Conservation (phyloP, 2,329 filamentous ascomycete species). For the Cryphonectria naterciae region DNA sequence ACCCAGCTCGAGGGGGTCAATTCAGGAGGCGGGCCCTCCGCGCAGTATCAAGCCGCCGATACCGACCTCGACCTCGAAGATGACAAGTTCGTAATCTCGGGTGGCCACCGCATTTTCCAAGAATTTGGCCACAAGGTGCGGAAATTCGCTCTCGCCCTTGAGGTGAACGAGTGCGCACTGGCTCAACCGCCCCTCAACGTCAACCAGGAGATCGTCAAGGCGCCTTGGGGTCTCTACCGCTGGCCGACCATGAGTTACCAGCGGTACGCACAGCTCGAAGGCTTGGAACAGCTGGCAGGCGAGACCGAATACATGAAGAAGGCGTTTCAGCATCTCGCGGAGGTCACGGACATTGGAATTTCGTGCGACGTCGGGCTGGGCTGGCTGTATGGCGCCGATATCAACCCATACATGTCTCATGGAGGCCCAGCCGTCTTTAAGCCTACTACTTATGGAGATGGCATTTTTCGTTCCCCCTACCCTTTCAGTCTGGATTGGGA, state of each 20-base stretch:
- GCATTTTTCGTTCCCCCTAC: not conserved
- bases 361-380: conserved; percentile 71
- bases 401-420: conserved; percentile 18
- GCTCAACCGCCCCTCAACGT: conserved; percentile 59
- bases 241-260: conserved; percentile 66
- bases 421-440: conserved; percentile 23
- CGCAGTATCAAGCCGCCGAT: not conserved
- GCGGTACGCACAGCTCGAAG: conserved; percentile 62
- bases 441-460: conserved; percentile 13
- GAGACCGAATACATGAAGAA: conserved; percentile 62
- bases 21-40: not conserved
- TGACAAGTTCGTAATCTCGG: conserved; percentile 41
- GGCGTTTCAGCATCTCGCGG: conserved; percentile 59
- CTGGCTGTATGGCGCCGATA: conserved; percentile 66
- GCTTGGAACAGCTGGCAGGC: conserved; percentile 66
- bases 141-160: conserved; percentile 69
- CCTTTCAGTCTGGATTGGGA: not conserved
- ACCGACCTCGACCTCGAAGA: conserved; percentile 29
- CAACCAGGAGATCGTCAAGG: conserved; percentile 55
- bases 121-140: conserved; percentile 64
- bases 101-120: conserved; percentile 64
- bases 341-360: conserved; percentile 66
- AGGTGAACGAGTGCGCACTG: conserved; percentile 60
- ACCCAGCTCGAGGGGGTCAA: not conserved
- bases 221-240: conserved; percentile 67